Conservation (phyloP, 805 yeast species). For the Candida sanyiensis region DNA sequence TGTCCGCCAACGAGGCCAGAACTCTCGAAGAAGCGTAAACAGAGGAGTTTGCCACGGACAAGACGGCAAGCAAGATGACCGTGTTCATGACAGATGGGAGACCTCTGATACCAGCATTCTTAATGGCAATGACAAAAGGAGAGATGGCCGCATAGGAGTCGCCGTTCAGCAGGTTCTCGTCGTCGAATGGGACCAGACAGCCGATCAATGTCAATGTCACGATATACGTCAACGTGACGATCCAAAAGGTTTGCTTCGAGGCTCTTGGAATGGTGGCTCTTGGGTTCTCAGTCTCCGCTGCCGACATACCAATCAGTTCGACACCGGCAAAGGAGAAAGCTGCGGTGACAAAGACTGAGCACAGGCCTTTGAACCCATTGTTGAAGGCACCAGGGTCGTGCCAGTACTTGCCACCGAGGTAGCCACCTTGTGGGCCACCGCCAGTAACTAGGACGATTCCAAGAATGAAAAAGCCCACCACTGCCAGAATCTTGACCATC, state of each 20-base stretch:
- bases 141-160: constrained; percentile 61
- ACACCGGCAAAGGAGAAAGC: constrained; percentile 62
- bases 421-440: constrained; percentile 47
- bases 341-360: constrained; percentile 45
- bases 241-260: constrained; percentile 42
- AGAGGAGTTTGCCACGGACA: constrained; percentile 71
- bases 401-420: constrained; percentile 42
- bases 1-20: constrained; percentile 54
- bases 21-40: constrained; percentile 68
- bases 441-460: constrained; percentile 55
- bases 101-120: constrained; percentile 56
- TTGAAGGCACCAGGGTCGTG: constrained; percentile 54
- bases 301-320: constrained; percentile 50
- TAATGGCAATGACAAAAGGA: constrained; percentile 72
- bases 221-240: constrained; percentile 56
- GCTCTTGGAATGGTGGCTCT: constrained; percentile 56
- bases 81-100: constrained; percentile 63
- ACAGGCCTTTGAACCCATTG: constrained; percentile 58
- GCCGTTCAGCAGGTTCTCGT: constrained; percentile 41
- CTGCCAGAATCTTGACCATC: constrained; percentile 63
- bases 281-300: constrained; percentile 52
- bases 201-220: constrained; percentile 53
- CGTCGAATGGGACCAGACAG: constrained; percentile 63
- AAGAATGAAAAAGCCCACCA: constrained; percentile 54
- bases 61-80: constrained; percentile 58